Evolutionary conservation across 257 asterid genomes (phyloP).

Genomic region (Solanum peruvianum): DNA sequence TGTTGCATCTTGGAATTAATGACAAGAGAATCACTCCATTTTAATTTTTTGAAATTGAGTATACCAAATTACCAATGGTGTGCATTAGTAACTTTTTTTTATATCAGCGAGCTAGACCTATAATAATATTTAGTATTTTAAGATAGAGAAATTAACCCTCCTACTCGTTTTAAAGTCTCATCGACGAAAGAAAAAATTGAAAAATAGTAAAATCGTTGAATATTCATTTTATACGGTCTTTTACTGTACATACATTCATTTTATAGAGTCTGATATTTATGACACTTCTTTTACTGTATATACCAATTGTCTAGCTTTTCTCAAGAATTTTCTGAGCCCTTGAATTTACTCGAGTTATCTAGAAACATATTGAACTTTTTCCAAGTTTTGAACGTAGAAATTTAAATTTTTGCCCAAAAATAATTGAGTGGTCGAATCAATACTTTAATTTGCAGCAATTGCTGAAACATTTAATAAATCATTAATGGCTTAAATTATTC

Average conservation of each 20-base stretch:
- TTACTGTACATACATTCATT: too few species aligned
- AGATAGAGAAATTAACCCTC: fast-evolving
- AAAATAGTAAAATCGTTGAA: too few species aligned
- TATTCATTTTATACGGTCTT: too few species aligned
- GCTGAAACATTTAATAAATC: not conserved
- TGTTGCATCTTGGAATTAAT: not conserved
- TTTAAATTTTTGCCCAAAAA: not conserved
- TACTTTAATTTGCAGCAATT: not conserved
- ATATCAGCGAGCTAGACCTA: too few species aligned
- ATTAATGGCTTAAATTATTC: not conserved
- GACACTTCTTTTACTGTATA: not conserved
- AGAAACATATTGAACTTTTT: not conserved
- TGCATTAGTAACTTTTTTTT: not conserved
- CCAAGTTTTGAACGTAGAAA: not conserved
- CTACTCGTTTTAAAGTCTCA: too few species aligned
- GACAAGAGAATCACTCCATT: not conserved
- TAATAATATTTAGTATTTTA: too few species aligned
- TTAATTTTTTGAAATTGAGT: not conserved
- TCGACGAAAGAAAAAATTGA: too few species aligned
- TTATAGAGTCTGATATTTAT: too few species aligned
- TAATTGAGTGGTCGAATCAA: not conserved
- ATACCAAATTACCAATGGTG: not conserved
- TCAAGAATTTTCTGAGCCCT: not conserved
- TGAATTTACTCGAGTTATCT: not conserved
- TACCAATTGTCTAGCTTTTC: not conserved